These are phyloP conservation scores for Strigomonas culicis DNA, from an alignment of 208 protist species.

Conservation along the genomic window DNA sequence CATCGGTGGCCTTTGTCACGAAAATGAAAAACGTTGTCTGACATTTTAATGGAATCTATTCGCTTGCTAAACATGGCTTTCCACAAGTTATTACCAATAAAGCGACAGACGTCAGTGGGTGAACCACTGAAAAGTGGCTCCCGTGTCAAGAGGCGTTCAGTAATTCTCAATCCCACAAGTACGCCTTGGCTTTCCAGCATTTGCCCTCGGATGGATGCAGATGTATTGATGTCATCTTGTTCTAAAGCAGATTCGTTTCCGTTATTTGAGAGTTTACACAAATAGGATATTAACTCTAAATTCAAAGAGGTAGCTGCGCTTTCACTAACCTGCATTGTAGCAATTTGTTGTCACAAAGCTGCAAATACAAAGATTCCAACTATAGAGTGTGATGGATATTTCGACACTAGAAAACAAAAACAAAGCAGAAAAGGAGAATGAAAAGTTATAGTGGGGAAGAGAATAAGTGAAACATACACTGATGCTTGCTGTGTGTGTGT, in stretches of 20 bases:
- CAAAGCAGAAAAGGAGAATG: background rate
- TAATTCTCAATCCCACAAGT: constrained; percentile 1
- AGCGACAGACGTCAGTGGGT: constrained; percentile 1
- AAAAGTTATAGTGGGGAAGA: too few relatives aligned
- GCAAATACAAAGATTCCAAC: too few relatives aligned
- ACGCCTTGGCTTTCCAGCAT: constrained; percentile 3
- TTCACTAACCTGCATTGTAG: constrained; percentile 7
- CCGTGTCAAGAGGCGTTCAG: background rate
- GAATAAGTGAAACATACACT: too few relatives aligned
- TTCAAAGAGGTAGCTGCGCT: background rate
- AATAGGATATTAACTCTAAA: constrained; percentile 3
- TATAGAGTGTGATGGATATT: too few relatives aligned
- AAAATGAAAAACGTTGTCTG: background rate
- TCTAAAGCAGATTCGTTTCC: background rate
- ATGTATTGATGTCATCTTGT: background rate
- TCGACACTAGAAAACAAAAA: too few relatives aligned
- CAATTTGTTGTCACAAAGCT: too few relatives aligned
- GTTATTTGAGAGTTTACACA: background rate
- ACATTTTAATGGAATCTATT: constrained; percentile 2
- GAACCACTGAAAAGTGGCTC: background rate
- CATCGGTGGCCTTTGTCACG: constrained; percentile 1
- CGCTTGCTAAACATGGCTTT: constrained; percentile 1
- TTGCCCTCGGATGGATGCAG: background rate
- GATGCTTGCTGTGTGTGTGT: background rate
- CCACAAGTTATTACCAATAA: constrained; percentile 11